Evolutionary conservation across 768 basidiomycete genomes (phyloP).

Genomic region (Clitopilus hobsonii): DNA sequence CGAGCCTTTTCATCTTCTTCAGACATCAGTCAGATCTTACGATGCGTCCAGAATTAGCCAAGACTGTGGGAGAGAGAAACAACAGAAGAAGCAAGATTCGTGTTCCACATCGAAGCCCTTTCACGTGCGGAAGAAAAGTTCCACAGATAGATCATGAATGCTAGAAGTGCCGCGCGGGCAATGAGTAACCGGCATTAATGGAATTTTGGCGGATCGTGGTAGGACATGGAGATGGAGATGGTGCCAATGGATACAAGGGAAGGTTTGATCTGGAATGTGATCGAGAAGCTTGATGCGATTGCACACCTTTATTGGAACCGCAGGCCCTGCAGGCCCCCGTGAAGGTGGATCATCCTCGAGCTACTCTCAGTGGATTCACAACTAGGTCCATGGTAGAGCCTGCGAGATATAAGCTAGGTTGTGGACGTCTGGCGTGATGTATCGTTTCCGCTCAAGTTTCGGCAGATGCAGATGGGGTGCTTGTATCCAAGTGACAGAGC

Average conservation of each 20-base stretch:
- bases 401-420: too few relatives aligned
- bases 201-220: constrained; percentile 36
- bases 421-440: not conserved
- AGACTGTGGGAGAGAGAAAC: constrained; percentile 17
- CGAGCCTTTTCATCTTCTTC: constrained; percentile 1
- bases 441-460: not conserved
- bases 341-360: not conserved
- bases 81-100: constrained; percentile 6
- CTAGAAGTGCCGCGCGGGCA: constrained; percentile 16
- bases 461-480: not conserved
- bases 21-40: not conserved
- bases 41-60: not conserved
- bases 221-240: constrained; percentile 17
- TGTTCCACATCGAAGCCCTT: constrained; percentile 2
- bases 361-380: too few relatives aligned
- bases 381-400: too few relatives aligned
- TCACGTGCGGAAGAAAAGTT: constrained; percentile 19
- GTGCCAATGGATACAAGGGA: constrained; percentile 22
- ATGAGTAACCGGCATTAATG: constrained; percentile 22
- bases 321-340: not conserved
- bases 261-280: constrained; percentile 19
- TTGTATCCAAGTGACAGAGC: not conserved
- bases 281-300: constrained; percentile 10
- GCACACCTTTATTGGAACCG: not conserved
- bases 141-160: too few relatives aligned